Evolutionary conservation across 768 basidiomycete species (phyloP), one percentile per base, ranked within the genome.

Genomic region (Artomyces pyxidatus): DNA sequence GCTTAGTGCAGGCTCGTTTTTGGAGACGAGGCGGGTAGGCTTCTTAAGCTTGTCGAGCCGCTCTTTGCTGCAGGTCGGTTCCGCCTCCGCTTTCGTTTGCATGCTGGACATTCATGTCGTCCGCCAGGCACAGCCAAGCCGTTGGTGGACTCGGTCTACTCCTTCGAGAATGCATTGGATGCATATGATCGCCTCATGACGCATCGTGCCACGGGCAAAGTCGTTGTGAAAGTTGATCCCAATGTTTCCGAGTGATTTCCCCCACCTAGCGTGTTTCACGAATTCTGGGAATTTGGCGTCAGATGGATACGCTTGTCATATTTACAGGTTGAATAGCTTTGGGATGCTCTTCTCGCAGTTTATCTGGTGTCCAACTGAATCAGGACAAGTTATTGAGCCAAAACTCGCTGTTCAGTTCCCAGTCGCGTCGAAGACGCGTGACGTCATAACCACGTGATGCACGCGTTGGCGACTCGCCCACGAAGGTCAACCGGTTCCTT

Each of bases 141-240:
- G 1, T 56, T 73, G 0, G 69, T 87, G 3, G 85, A 88, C 59
- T 82, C 80, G 0, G 74, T 78, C 0, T 74, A 69, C 49, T 63
- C 60, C 3, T 85, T 85, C 43, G 70, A 76, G 28, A 77, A 84
- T 6, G 76, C 63, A 2, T 59, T 75, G 46, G 65, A 75, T 48
- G 87, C 85, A 0, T 89, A 83, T 58, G 80, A 82, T 11, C 68
- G 72, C 43, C 59, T 83, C 7, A 67, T 80, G 72, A 72, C 75
- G 1, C 62, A 68, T 4, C 68, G 75, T 17, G 78, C 81, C 1
- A 75, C 69, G 3, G 87, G 87, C 0, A 87, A 87, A 60, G 72
- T 88, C 3, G 70, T 86, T 3, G 72, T 88, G 21, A 76, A 71
- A 52, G 63, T 82, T n/a, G n/a, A n/a, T n/a, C n/a, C n/a, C n/a